Evolutionary conservation across 2,329 filamentous ascomycete genomes (phyloP).

Genomic region (Alternaria incomplexa): DNA sequence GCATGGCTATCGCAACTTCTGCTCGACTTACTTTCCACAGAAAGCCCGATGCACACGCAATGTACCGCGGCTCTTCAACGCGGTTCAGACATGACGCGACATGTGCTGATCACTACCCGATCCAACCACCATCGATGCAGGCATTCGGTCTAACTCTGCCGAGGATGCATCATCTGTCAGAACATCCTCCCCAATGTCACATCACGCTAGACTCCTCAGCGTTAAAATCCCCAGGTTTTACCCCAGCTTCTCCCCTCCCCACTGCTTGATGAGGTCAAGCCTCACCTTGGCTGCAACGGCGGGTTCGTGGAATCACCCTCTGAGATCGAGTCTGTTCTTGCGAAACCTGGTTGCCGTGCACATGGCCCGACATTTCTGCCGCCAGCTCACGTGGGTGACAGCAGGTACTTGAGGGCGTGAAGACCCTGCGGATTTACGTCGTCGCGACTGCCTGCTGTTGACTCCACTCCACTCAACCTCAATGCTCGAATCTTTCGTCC

Average conservation of each 20-base stretch:
- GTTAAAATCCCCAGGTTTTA: slow-evolving; percentile 24
- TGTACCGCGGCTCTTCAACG: background rate
- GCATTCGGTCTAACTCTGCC: slow-evolving; percentile 23
- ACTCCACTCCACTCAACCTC: background rate
- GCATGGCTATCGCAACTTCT: background rate
- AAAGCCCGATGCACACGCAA: background rate
- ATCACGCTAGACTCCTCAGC: slow-evolving; percentile 4
- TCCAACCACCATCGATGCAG: background rate
- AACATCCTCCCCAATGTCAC: slow-evolving; percentile 15
- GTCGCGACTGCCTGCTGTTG: background rate
- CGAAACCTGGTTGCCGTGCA: slow-evolving; percentile 12
- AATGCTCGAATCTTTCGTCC: background rate
- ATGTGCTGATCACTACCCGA: slow-evolving; percentile 12
- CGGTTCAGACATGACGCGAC: background rate
- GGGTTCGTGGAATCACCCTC: slow-evolving; percentile 9
- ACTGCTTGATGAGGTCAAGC: slow-evolving; percentile 17
- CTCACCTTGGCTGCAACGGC: slow-evolving; percentile 22
- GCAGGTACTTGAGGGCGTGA: slow-evolving; percentile 15
- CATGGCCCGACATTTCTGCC: slow-evolving; percentile 9
- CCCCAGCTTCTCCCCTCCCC: slow-evolving; percentile 26
- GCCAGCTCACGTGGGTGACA: background rate
- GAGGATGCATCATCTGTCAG: slow-evolving; percentile 14
- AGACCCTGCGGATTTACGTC: background rate
- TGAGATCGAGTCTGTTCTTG: slow-evolving; percentile 9
- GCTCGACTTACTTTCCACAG: slow-evolving; percentile 1